These are phyloP conservation scores for Saturnispora dispora DNA, from an alignment of 805 yeast genomes.

Conservation along the genomic window DNA sequence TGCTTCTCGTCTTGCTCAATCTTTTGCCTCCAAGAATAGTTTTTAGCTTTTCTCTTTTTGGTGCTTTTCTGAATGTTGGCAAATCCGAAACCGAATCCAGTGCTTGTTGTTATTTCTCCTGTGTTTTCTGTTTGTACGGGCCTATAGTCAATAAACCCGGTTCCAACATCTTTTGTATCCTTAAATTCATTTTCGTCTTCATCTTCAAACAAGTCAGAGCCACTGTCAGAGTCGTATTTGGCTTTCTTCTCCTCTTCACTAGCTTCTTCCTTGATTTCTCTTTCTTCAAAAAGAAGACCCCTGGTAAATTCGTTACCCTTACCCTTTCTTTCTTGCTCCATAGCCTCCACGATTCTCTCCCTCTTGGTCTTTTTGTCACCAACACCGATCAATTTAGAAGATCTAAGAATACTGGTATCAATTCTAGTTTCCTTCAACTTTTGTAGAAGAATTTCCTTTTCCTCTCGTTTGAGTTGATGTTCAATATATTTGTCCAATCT, in stretches of 20 bases:
- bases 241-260: slow-evolving; percentile 22
- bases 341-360: slow-evolving; percentile 67
- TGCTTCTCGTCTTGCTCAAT: slow-evolving; percentile 41
- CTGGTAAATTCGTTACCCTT: slow-evolving; percentile 52
- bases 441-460: slow-evolving; percentile 65
- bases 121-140: slow-evolving; percentile 37
- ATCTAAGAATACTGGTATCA: slow-evolving; percentile 60
- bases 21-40: slow-evolving; percentile 67
- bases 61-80: slow-evolving; percentile 33
- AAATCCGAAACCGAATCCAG: slow-evolving; percentile 66
- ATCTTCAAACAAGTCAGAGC: slow-evolving; percentile 8
- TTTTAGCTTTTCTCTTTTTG: slow-evolving; percentile 41
- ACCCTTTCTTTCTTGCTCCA: slow-evolving; percentile 64
- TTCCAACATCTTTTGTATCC: slow-evolving; percentile 29
- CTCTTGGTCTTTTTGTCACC: slow-evolving; percentile 51
- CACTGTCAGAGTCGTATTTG: slow-evolving; percentile 28
- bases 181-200: slow-evolving; percentile 12
- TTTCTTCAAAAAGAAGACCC: slow-evolving; percentile 61
- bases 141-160: slow-evolving; percentile 59
- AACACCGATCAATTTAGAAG: slow-evolving; percentile 71
- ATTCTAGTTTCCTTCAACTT: slow-evolving; percentile 61
- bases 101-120: slow-evolving; percentile 33
- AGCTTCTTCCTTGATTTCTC: slow-evolving; percentile 39
- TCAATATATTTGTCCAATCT: slow-evolving; percentile 87
- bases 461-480: slow-evolving; percentile 82